phyloP scores from a whole-genome alignment of 2,329 filamentous ascomycete species.

The Alternaria ethzedia region DNA sequence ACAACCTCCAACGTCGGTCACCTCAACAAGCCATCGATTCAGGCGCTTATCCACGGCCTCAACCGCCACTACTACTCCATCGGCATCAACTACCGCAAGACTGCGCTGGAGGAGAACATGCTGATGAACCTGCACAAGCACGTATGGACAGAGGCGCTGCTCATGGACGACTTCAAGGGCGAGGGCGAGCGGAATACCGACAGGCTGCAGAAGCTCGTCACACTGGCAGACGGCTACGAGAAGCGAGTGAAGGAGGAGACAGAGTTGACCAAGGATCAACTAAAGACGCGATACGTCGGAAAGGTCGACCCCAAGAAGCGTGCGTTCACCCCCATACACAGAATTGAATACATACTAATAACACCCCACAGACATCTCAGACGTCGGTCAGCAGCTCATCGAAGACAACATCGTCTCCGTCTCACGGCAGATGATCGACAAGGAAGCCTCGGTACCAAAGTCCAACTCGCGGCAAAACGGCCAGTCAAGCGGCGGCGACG shows the following conservation, averaged over 20 bases:
- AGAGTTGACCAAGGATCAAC: constrained; percentile 92
- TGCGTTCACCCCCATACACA: too few species aligned
- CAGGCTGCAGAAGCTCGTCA: constrained; percentile 82
- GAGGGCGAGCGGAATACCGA: constrained; percentile 89
- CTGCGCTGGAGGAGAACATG: constrained; percentile 98
- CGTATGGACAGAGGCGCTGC: constrained; percentile 95
- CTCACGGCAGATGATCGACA: constrained; percentile 99
- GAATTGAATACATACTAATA: too few species aligned
- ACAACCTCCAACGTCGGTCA: constrained; percentile 98
- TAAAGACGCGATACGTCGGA: constrained; percentile 98
- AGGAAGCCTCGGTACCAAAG: constrained; percentile 89
- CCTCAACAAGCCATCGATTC: constrained; percentile 99
- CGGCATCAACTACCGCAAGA: constrained; percentile 97
- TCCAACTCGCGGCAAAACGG: constrained; percentile 37
- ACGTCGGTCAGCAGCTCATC: constrained; percentile 94
- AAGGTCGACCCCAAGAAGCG: constrained; percentile 99
- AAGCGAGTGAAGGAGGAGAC: constrained; percentile 99
- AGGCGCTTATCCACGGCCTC: constrained; percentile 95
- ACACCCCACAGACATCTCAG: constrained; percentile 72
- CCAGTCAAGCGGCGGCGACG: constrained; percentile 33
- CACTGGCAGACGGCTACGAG: constrained; percentile 93
- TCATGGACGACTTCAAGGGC: constrained; percentile 93
- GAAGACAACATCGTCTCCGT: constrained; percentile 99
- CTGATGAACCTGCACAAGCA: constrained; percentile 99
- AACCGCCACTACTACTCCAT: constrained; percentile 99